Base-by-base conservation (phyloP, 2,329 filamentous ascomycete species). In the Fusarium sp. region DNA sequence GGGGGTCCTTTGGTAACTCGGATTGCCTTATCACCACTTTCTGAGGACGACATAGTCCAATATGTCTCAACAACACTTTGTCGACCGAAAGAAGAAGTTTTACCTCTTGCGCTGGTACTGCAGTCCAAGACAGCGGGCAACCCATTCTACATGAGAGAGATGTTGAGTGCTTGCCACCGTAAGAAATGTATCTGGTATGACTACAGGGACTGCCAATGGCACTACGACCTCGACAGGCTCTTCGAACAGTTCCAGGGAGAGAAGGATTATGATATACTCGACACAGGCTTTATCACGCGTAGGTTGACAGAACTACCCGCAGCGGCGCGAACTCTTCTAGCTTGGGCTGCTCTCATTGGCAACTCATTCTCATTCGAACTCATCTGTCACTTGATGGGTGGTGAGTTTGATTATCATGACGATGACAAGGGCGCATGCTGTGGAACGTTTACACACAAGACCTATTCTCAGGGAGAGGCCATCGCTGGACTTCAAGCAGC, bases 151-250 rank as follows among this genome's bases (percentile, higher is more conserved):
- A 91, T 97, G 77, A 86, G 93, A 55, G 93, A 97, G 78, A 96
- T 97, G 86, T 85, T 97, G 6, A 92, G 92, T 73, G 90, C 91
- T 4, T 96, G 93, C 75, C 90, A 97, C 76, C 88, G 92, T 39
- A 96, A 93, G 74, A 90, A 90, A 69, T 97, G 92, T 76, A 91
- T 97, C 48, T 97, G 90, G 87, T 97, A 97, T 77, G 93, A 94
- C 64, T 97, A 96, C 84, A 89, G 89, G 70, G 88, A 91, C 67
- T 92, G 89, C 45, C 85, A 86, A 44, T 98, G 95, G 95, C 85
- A 91, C 43, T 97, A 90, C 75, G 91, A 96, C 73, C 81, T 97
- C 12, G 94, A 97, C 77, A 88, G 87, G 67, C 88, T 97, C 2
- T 97, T 97, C 74, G 89, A 91, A 45, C 89, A 96, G 67, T 97